phyloP scores from a whole-genome alignment of 768 basidiomycete species.

The Pleurotus tuoliensis region DNA sequence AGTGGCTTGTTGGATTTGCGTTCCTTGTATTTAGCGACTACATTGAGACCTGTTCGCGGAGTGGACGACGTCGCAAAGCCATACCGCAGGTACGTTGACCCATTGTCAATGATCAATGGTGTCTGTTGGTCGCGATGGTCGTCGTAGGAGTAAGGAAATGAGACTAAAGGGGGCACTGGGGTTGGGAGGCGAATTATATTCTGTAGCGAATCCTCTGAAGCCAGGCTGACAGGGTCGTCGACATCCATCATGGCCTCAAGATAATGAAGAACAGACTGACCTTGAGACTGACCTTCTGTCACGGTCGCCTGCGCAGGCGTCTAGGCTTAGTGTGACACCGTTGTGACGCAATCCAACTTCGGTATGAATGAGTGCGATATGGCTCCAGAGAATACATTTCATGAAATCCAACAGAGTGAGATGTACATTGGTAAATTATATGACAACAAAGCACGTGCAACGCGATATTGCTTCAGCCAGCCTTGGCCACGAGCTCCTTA shows the following conservation, averaged over 20 bases:
- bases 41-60: conserved; percentile 65
- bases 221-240: background rate
- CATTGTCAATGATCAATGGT: conserved; percentile 87
- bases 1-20: conserved; percentile 77
- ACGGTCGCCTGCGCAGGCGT: background rate
- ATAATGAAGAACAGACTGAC: too few species aligned
- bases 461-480: conserved; percentile 12
- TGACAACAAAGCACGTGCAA: background rate
- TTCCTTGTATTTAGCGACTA: conserved; percentile 86
- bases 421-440: too few species aligned
- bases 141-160: conserved; percentile 44
- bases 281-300: too few species aligned
- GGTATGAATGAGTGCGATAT: background rate
- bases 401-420: too few species aligned
- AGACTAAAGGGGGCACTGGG: conserved; percentile 27
- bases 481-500: conserved; percentile 40
- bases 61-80: conserved; percentile 65
- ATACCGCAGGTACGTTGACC: conserved; percentile 77
- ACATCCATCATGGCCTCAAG: background rate
- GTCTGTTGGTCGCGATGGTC: conserved; percentile 43
- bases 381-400: background rate
- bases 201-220: background rate
- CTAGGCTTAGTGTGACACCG: background rate
- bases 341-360: background rate
- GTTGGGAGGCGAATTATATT: conserved; percentile 16